Base-by-base conservation (phyloP, 768 basidiomycete genomes). In the Kockovaella imperatae region DNA sequence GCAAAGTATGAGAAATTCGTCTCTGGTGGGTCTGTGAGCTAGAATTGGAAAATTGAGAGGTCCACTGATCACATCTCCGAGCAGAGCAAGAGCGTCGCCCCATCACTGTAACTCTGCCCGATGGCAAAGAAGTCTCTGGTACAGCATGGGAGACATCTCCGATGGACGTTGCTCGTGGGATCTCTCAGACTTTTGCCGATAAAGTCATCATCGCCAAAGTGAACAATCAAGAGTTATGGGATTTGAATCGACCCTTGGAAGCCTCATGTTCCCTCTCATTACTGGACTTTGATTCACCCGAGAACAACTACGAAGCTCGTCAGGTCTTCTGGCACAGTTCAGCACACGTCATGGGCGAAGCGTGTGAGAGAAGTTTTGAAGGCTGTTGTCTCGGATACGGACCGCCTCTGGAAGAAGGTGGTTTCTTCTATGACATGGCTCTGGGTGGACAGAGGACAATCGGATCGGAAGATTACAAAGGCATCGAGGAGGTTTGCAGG, bases 321-420 rank as follows among this genome's bases (percentile, higher is more conserved):
- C 84, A 83, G 61, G 95, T 99, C 6, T 99, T 97, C 77, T 99
- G 95, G 95, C 95, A 97, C 71, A 97, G 95, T 15, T 96, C 91
- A 21, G 95, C 95, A 0, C 95, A 97, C 73, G 89, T 97, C 48
- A 79, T 99, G 15, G 95, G 95, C 36, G 95, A 99, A 73, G 86
- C 93, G 46, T 81, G 89, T 34, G 95, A 99, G 73, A 80, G 86
- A 45, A 89, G 95, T 69, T 93, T 62, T 31, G 67, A 96, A 69
- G 93, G 91, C 32, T 95, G 90, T 70, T 90, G 95, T 75, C 77
- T 99, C 13, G 95, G 91, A 64, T 82, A 95, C 53, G 95, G 95
- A 3, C 95, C 95, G 14, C 95, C 95, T 20, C 89, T 90, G 2
- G 88, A 93, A 24, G 90, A 96, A 46, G 69, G 69, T 5, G 95